Base-by-base conservation (phyloP, 2,329 filamentous ascomycete genomes). In the Penicillium glabrum region DNA sequence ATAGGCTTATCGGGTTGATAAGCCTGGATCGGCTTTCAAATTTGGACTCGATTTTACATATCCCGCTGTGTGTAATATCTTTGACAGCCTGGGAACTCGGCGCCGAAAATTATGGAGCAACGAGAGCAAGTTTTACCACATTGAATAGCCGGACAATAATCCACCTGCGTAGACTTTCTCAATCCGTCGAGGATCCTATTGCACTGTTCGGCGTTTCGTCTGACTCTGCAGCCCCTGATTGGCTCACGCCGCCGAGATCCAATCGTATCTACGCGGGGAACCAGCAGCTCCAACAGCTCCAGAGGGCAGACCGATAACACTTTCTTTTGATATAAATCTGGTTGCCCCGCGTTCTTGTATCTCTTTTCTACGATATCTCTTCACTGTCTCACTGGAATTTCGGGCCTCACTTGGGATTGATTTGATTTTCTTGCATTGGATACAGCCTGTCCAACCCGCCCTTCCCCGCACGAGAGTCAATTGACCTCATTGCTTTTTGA, bases 251-350 rank as follows among this genome's bases (percentile, higher is more conserved):
- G 58, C 68, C 68, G 68, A 70, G 45, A 24, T 21, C 62, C 46
- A 61, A 62, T 63, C 51, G 53, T 58, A 58, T 58, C 55, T 54
- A 64, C 59, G 62, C 61, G 66, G 66, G 64, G 65, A 47, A 59
- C 23, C 43, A 41, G 60, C 47, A 65, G 63, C 59, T 62, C 46
- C 31, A 56, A 51, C 51, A 59, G 58, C 61, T 64, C 59, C 56
- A 54, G 8, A 41, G 27, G 48, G 50, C 41, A 55, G 26, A 26
- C 58, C 54, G 60, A 66, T 64, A 61, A 61, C 59, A 44, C 37
- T n/a, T 61, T 41, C 51, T 37, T 35, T 57, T 41, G 48, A 56
- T 63, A 65, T 66, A 66, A 66, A 66, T 56, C 27, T n/a, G 33
- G n/a, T 29, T 47, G 53, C 54, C 53, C 59, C 61, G 57, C 62